Base-by-base conservation (phyloP, 495 filamentous ascomycete species). In the Xylaria acuta region DNA sequence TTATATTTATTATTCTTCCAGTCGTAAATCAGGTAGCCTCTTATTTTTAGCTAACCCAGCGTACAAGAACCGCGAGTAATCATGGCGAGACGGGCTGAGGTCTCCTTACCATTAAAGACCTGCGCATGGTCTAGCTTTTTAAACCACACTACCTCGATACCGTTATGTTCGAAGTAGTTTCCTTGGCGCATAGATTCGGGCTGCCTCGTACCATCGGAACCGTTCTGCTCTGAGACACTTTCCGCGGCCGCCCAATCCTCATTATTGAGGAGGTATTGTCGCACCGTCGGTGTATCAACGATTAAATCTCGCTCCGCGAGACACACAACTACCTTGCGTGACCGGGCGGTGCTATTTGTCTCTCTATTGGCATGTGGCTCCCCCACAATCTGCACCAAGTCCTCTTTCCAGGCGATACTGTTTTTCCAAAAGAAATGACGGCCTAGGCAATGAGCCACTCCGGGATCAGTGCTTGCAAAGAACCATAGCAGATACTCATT, bases 371-470 rank as follows among this genome's bases (percentile, higher is more conserved):
- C 38, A 73, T 69, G 30, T 63, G 51, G 60, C 2, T 74, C 45
- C 58, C 63, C 62, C 63, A 34, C 64, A 64, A 67, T 41, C 64
- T 74, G 38, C 71, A 71, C 4, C 38, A 91, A 69, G 68, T 92
- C 90, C 64, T 90, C 86, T 75, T 87, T 89, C 90, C 91, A 93
- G 12, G 92, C 78, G 49, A 91, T 87, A 70, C 88, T 90, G 67
- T 92, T 86, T 60, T 82, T 82, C 91, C 91, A 92, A 80, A 92
- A 92, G 77, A 93, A 92, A 69, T 88, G 84, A 27, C 91, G 78
- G 0, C 83, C 83, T 11, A 93, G 75, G 0, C 85, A 87, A 70
- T 89, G 87, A 34, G 88, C 84, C 14, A 91, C 87, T 12, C 88
- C 87, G 59, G 88, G 84, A 76, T 92, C 90, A 78, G 84, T 91